These are phyloP conservation scores for Fibroporia radiculosa DNA, from an alignment of 768 basidiomycete genomes.

Conservation along the genomic window DNA sequence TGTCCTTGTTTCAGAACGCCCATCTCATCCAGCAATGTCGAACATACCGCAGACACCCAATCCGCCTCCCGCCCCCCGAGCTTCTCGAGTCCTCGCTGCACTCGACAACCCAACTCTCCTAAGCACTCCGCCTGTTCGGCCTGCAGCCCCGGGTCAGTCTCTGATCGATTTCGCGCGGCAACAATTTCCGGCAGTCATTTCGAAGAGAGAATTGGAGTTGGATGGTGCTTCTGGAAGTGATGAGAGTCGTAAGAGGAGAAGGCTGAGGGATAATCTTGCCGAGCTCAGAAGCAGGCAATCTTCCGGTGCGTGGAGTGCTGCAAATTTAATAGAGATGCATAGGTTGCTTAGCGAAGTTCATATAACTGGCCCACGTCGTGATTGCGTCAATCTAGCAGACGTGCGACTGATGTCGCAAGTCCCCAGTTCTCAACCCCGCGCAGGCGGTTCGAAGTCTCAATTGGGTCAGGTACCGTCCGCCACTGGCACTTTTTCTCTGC, in stretches of 20 bases:
- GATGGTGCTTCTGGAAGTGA: background rate
- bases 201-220: background rate
- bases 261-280: background rate
- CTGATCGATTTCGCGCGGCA: background rate
- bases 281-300: background rate
- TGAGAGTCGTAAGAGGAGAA: constrained; percentile 3
- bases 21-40: background rate
- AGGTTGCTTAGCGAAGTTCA: background rate
- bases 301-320: no score
- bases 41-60: background rate
- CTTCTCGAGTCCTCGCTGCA: constrained; percentile 15
- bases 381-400: background rate
- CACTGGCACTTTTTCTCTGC: constrained; percentile 30
- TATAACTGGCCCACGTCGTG: no score
- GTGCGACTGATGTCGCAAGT: constrained; percentile 2
- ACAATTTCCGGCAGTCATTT: background rate
- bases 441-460: no score
- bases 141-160: background rate
- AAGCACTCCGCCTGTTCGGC: background rate
- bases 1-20: no score
- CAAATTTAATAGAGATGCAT: background rate
- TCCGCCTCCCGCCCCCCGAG: constrained; percentile 5
- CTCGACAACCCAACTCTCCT: constrained; percentile 14
- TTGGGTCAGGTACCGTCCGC: no score
- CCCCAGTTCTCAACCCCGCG: background rate